These are phyloP conservation scores for Chlorencoelia australis DNA, from an alignment of 2,329 filamentous ascomycete genomes.

Conservation along the genomic window DNA sequence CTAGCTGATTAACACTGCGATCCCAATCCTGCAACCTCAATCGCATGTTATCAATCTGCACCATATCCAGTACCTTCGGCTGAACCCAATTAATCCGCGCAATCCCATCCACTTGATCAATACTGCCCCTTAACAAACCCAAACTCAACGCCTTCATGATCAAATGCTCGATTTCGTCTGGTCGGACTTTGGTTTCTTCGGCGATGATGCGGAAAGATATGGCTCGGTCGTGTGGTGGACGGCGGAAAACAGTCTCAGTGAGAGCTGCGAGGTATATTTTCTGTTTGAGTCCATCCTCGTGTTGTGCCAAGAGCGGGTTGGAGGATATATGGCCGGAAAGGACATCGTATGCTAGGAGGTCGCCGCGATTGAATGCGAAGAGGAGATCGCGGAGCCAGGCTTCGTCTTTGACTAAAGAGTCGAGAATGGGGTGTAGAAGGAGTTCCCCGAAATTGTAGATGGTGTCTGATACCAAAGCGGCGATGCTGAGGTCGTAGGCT, in stretches of 20 bases:
- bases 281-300: conserved; percentile 79
- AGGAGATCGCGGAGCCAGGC: conserved; percentile 91
- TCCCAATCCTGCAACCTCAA: conserved; percentile 87
- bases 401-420: conserved; percentile 68
- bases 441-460: conserved; percentile 99
- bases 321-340: conserved; percentile 72
- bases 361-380: conserved; percentile 94
- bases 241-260: conserved; percentile 91
- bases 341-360: conserved; percentile 76
- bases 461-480: conserved; percentile 82
- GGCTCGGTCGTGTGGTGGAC: conserved; percentile 87
- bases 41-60: conserved; percentile 90
- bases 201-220: conserved; percentile 88
- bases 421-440: conserved; percentile 91
- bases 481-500: conserved; percentile 87
- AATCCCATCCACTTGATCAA: conserved; percentile 91
- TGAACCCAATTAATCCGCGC: conserved; percentile 98
- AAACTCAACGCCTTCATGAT: conserved; percentile 99
- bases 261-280: conserved; percentile 97
- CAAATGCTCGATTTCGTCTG: conserved; percentile 90
- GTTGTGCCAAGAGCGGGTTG: conserved; percentile 68
- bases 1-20: conserved; percentile 86
- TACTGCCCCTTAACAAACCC: conserved; percentile 79
- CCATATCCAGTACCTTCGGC: conserved; percentile 92
- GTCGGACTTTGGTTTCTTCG: conserved; percentile 82